Base-by-base conservation (phyloP, 495 filamentous ascomycete genomes). In the Lophiotrema nucula region DNA sequence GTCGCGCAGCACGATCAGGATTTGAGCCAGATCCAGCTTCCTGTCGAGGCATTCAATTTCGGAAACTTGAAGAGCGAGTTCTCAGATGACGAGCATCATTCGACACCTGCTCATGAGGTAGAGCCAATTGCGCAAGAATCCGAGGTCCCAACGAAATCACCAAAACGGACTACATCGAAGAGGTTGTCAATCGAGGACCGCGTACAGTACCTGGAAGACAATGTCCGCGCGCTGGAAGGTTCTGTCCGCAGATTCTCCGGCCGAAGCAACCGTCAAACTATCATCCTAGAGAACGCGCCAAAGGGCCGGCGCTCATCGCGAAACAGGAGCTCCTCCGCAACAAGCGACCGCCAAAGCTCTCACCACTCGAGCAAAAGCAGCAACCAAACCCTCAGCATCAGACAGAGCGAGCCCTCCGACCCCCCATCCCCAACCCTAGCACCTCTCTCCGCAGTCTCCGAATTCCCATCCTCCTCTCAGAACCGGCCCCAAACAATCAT, bases 251-350 rank as follows among this genome's bases (percentile, higher is more conserved):
- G 65, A 16, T 28, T 63, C 4, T 62, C 64, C 3, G 64, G 64
- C 21, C 55, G 64, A 33, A 57, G 33, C 42, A 59, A 67, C 22
- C 65, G 65, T 6, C 65, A 64, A 47, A 67, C 60, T 19, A 64
- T 67, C 25, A 61, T 67, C 44, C 57, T 67, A 1, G 65, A 67
- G 47, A 67, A 61, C 52, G 60, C 60, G 37, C 60, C 65, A 4
- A 67, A 64, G 39, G 60, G 60, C 0, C 48, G 49, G 2, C 64
- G 59, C 22, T 58, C 53, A 18, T 46, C 39, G n/a, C 46, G 58
- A n/a, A 55, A 56, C 23, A 43, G 59, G 25, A 60, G 48, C 26
- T 47, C 54, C 13, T 63, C 64, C 6, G 37, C 43, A 3, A 54
- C 57, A 8, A 62, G 58, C 37, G 52, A 62, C 26, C 44, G 58